Evolutionary conservation across 495 filamentous ascomycete genomes (phyloP), one percentile per base, ranked within the genome.

Genomic region (Daldinia bambusicola): DNA sequence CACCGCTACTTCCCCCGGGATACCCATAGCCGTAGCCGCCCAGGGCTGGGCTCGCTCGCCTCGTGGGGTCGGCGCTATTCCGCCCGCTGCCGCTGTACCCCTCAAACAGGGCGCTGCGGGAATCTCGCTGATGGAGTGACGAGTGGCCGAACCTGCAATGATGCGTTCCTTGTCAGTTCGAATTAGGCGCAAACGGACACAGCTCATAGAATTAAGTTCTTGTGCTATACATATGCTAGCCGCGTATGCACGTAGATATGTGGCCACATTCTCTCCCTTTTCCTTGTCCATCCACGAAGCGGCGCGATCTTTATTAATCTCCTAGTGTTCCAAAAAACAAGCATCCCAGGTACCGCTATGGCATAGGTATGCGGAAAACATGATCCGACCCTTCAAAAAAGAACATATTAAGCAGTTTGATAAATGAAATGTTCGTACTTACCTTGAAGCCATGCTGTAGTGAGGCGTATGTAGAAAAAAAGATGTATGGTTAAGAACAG

Each of bases 91-190:
- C 90, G 74, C 85, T 87, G 81, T 97, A 97, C 76, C 88, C 86
- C 71, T 92, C 91, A 85, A 98, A 98, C 76, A 98, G 92, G 70
- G 92, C 89, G 71, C 87, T 89, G 80, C 94, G 93, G 61, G 93
- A 90, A 80, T 97, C 93, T 74, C 93, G 93, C 77, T 95, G 91
- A 80, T 92, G 90, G 72, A 91, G 88, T 70, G 81, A 80, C 52
- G 86, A 89, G 64, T 86, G 79, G 53, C 83, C 81, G 70, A 91
- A 90, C 82, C 89, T 90, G 64, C 22, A 8, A 26, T 22, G 12
- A 43, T 30, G 32, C 37, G 26, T 16, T 8, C 5, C 22, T 18
- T 8, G 36, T 55, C 41, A 66, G 62, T 58, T n/a, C 6, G 32
- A 7, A 2, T n/a, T 14, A 12, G 9, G 14, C 52, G 32, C 50